Evolutionary conservation across 2,329 filamentous ascomycete species (phyloP), one percentile per base, ranked within the genome.

Genomic region (Phialophora chinensis): DNA sequence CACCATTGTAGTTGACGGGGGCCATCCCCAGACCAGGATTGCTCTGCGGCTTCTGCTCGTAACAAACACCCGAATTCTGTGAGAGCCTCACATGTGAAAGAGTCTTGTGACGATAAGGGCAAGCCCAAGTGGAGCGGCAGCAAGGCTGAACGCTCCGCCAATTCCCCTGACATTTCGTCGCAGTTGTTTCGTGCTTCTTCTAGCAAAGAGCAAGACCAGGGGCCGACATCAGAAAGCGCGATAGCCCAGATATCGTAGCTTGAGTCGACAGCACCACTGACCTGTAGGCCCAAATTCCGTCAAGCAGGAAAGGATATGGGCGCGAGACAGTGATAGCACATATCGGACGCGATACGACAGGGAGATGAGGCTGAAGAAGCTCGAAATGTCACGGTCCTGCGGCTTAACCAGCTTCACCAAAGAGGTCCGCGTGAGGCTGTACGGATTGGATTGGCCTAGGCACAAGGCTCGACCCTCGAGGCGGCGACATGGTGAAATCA

Each of bases 151-250:
- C n/a, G 56, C 14, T 38, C 56, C 31, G n/a, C 44, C 47, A 31
- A 49, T 35, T 25, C 33, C 10, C 55, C 38, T 56, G 23, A 50
- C 50, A 60, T 56, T 50, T 50, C 50, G 35, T 14, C 56, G 31
- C 17, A 50, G 27, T 57, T 57, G 54, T 59, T 58, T 63, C 42
- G 61, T 63, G 47, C 54, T 58, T n/a, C 42, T 17, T 56, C 54
- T 25, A 35, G 33, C 62, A 23, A 60, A 47, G 49, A 60, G 55
- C n/a, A 54, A 8, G 27, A 44, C 20, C 47, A 64, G 23, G 31
- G 31, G 47, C 47, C 17, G 38, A 54, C 62, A 47, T 47, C 62
- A 10, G 47, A 64, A 20, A 59, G 31, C 11, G 33, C 55, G 2
- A 54, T 54, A 17, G 31, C 55, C 29, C 42, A 60, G 14, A 44